These are phyloP conservation scores for Rubus idaeus DNA, from an alignment of 306 rosid species.

Conservation along the genomic window DNA sequence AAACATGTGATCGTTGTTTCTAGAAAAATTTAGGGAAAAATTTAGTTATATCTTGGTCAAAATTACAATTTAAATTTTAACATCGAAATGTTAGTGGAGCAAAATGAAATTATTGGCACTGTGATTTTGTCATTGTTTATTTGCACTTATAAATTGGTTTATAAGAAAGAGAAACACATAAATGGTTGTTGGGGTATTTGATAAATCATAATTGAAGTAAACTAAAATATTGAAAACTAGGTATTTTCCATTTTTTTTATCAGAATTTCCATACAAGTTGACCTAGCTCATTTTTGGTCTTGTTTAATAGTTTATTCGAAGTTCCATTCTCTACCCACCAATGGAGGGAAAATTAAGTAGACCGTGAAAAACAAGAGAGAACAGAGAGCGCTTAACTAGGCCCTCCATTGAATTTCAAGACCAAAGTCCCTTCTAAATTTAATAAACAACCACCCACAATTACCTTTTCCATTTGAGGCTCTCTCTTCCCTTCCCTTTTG, in stretches of 20 bases:
- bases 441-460: slow-evolving; percentile 21
- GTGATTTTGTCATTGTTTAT: neutral
- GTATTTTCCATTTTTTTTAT: neutral
- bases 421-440: slow-evolving; percentile 19
- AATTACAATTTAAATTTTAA: no score
- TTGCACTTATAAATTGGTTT: neutral
- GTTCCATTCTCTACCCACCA: neutral
- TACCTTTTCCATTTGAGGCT: neutral
- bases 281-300: neutral
- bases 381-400: slow-evolving; percentile 17
- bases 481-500: neutral
- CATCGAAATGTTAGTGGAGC: no score
- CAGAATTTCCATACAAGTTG: neutral
- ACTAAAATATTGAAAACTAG: neutral
- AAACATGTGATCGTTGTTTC: neutral
- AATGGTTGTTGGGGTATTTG: neutral
- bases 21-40: no score
- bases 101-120: no score
- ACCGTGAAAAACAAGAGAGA: neutral
- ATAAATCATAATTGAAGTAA: neutral
- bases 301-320: neutral
- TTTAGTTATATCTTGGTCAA: neutral
- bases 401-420: slow-evolving; percentile 11
- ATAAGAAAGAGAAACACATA: neutral
- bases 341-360: slow-evolving; percentile 23